Conservation (phyloP, 192 early-diverging fungal species). For the Diversispora epigaea region DNA sequence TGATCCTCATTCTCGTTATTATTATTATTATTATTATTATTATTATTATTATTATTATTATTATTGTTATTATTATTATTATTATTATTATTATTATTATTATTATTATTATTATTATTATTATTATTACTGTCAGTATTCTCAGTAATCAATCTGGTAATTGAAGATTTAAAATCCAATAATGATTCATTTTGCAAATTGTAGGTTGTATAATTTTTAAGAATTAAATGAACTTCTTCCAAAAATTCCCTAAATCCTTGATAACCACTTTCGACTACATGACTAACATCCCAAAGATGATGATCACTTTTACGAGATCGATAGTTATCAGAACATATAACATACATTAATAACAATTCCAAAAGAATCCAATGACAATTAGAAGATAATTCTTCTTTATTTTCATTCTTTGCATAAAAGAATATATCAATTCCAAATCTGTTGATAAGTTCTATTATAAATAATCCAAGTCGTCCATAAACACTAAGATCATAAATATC, state of each 20-base stretch:
- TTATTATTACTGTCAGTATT: neutral
- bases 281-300: slow-evolving; percentile 28
- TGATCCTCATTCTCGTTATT: neutral
- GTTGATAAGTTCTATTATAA: slow-evolving; percentile 45
- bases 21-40: neutral
- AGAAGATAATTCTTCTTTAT: slow-evolving; percentile 29
- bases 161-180: slow-evolving; percentile 2
- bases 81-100: neutral
- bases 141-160: neutral
- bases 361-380: slow-evolving; percentile 10
- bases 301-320: slow-evolving; percentile 2
- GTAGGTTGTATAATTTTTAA: neutral
- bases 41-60: neutral
- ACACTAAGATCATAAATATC: slow-evolving; percentile 53
- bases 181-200: neutral
- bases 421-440: slow-evolving; percentile 24
- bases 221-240: neutral
- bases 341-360: slow-evolving; percentile 22
- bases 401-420: slow-evolving; percentile 36
- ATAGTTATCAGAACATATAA: slow-evolving; percentile 16
- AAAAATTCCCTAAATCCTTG: slow-evolving; percentile 21
- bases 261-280: slow-evolving; percentile 16
- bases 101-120: neutral
- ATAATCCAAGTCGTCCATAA: slow-evolving; percentile 48
- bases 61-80: neutral